A percentile compares a stretch with the other conserved stretches of the same genome.
These are phyloP conservation scores for Cairneyella variabilis DNA, from an alignment of 495 filamentous ascomycete species.

Conservation along the genomic window DNA sequence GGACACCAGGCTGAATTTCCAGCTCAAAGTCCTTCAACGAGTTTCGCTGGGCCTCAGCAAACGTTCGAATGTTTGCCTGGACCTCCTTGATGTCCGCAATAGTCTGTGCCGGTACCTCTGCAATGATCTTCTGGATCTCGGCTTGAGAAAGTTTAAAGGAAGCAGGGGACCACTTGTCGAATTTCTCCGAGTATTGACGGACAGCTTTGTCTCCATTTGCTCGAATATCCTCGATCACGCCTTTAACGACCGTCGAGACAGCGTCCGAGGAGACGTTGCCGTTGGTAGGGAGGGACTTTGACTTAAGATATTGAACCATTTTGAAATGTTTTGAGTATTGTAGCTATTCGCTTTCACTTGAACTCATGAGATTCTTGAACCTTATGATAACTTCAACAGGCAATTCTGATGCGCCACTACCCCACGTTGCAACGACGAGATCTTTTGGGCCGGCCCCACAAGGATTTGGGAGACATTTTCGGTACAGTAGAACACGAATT, in stretches of 20 bases:
- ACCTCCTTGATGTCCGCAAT: constrained; percentile 50
- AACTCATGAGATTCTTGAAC: too few species aligned
- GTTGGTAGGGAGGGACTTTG: not conserved
- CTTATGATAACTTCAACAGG: too few species aligned
- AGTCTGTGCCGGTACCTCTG: constrained; percentile 35
- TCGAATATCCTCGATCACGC: constrained; percentile 45
- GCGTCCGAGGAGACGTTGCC: not conserved
- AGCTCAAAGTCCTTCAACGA: constrained; percentile 44
- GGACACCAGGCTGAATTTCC: constrained; percentile 45
- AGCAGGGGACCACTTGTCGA: constrained; percentile 49
- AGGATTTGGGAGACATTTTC: too few species aligned
- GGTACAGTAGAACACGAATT: too few species aligned
- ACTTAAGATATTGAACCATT: constrained; percentile 24
- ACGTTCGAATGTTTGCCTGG: constrained; percentile 45
- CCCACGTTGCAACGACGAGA: too few species aligned
- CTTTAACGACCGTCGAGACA: constrained; percentile 3
- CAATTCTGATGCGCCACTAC: too few species aligned
- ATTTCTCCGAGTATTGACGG: constrained; percentile 46
- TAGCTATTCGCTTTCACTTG: too few species aligned
- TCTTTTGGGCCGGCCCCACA: too few species aligned
- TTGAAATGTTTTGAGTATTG: too few species aligned
- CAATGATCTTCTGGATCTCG: constrained; percentile 36
- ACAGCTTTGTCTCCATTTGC: constrained; percentile 44
- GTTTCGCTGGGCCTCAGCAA: constrained; percentile 43
- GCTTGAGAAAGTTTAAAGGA: constrained; percentile 40